phyloP scores from a whole-genome alignment of 108 stramenopile species.

The Halocafeteria seosinensis region DNA sequence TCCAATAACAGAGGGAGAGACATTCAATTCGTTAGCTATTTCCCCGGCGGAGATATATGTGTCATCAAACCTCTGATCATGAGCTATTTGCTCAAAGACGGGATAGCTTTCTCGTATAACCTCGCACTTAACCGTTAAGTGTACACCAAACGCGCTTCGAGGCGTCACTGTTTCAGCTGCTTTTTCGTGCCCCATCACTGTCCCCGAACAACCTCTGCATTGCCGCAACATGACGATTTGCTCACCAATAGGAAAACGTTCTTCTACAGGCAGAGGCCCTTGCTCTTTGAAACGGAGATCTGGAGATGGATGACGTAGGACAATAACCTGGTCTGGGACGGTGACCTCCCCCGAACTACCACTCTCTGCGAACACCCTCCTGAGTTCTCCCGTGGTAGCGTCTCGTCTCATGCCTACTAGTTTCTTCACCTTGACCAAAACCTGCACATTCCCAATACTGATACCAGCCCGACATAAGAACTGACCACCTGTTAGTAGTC shows the following conservation, averaged over 20 bases:
- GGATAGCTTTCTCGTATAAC: conserved; percentile 9
- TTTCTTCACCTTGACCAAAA: conserved; percentile 60
- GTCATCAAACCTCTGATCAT: conserved; percentile 58
- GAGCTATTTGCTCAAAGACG: conserved; percentile 57
- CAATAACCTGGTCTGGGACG: conserved; percentile 75
- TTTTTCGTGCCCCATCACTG: conserved; percentile 21
- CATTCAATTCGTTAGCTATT: conserved; percentile 58
- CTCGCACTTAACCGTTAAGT: not conserved
- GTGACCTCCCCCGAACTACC: conserved; percentile 57
- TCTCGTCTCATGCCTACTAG: conserved; percentile 81
- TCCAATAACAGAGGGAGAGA: conserved; percentile 54
- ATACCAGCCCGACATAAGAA: conserved; percentile 53
- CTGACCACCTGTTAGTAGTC: too few species aligned
- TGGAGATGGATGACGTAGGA: conserved; percentile 65
- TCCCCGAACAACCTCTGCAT: conserved; percentile 41
- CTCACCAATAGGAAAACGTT: conserved; percentile 55
- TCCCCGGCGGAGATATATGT: conserved; percentile 55
- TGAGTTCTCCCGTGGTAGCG: conserved; percentile 56
- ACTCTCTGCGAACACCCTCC: conserved; percentile 57
- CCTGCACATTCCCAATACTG: conserved; percentile 59
- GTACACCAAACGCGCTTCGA: not conserved
- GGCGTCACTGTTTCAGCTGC: conserved; percentile 5
- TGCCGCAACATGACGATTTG: conserved; percentile 58
- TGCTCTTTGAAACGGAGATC: conserved; percentile 75
- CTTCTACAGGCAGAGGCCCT: conserved; percentile 31